Evolutionary conservation across 2,329 filamentous ascomycete genomes (phyloP).

Genomic region (Tolypocladium cylindrosporum): DNA sequence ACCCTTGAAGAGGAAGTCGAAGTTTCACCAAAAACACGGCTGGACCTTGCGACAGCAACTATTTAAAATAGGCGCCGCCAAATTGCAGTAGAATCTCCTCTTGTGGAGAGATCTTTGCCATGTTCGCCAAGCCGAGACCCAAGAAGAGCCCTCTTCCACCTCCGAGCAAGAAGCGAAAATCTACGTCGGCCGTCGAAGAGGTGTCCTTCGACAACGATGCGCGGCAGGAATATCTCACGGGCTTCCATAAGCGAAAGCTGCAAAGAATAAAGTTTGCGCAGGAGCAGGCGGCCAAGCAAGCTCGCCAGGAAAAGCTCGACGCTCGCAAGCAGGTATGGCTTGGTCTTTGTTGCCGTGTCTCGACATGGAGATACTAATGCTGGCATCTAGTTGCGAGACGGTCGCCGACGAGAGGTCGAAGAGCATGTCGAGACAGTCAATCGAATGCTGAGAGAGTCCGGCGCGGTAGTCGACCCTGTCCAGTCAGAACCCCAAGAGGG

Average conservation of each 20-base stretch:
- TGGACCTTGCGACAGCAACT: neutral
- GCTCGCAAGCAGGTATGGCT: slow-evolving; percentile 62
- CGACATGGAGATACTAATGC: neutral
- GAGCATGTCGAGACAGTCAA: slow-evolving; percentile 73
- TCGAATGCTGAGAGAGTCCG: slow-evolving; percentile 53
- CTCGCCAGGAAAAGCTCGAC: slow-evolving; percentile 64
- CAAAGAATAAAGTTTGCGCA: slow-evolving; percentile 78
- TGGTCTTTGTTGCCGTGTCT: neutral
- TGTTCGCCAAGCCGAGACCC: slow-evolving; percentile 48
- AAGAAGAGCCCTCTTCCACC: slow-evolving; percentile 49
- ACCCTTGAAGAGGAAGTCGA: neutral
- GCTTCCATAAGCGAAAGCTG: slow-evolving; percentile 92
- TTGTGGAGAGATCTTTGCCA: slow-evolving; percentile 7
- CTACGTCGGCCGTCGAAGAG: slow-evolving; percentile 55
- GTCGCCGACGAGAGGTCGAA: slow-evolving; percentile 71
- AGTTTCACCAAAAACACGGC: neutral
- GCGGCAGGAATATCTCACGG: slow-evolving; percentile 80
- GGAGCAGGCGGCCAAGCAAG: slow-evolving; percentile 67
- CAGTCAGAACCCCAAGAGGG: slow-evolving; percentile 31
- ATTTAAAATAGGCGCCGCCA: neutral
- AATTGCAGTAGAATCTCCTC: neutral
- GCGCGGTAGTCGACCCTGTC: slow-evolving; percentile 27
- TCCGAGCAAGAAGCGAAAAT: slow-evolving; percentile 57
- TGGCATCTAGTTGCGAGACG: slow-evolving; percentile 62
- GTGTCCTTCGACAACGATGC: slow-evolving; percentile 75